Percentiles rank a stretch among this genome's conserved stretches.
These are phyloP conservation scores for Phytopythium oedochilum DNA, from an alignment of 352 stramenopile species.

Conservation along the genomic window DNA sequence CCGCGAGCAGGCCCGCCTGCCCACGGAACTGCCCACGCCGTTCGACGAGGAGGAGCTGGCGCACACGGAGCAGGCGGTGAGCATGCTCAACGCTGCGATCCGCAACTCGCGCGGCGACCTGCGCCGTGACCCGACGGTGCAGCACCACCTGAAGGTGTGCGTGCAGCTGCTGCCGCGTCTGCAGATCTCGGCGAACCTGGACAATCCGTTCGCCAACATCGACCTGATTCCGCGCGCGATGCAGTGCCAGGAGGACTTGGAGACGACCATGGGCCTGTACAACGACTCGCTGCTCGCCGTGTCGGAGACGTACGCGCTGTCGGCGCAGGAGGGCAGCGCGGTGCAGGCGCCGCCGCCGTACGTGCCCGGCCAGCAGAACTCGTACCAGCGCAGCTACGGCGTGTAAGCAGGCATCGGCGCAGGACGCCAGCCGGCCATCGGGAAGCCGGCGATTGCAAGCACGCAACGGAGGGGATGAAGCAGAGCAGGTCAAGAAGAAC, in stretches of 20 bases:
- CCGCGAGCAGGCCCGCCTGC: constrained; percentile 70
- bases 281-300: constrained; percentile 86
- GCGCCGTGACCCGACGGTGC: constrained; percentile 71
- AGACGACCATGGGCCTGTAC: constrained; percentile 86
- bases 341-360: constrained; percentile 71
- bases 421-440: constrained; percentile 6
- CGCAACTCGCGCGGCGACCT: constrained; percentile 78
- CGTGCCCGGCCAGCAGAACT: constrained; percentile 87
- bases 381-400: constrained; percentile 86
- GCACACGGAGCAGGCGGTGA: constrained; percentile 80
- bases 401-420: constrained; percentile 33
- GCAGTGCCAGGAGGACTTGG: constrained; percentile 85
- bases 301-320: constrained; percentile 82
- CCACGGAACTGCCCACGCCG: constrained; percentile 78
- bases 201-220: constrained; percentile 87
- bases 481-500: not conserved
- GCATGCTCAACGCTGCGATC: constrained; percentile 72
- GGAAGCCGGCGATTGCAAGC: not conserved
- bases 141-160: constrained; percentile 85
- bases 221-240: constrained; percentile 85
- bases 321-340: constrained; percentile 54
- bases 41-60: constrained; percentile 83
- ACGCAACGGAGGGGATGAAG: not conserved
- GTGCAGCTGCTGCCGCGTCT: constrained; percentile 80
- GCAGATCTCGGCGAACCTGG: constrained; percentile 86